Evolutionary conservation across 2,329 filamentous ascomycete species (phyloP).

Genomic region (Metarhizium humberi): DNA sequence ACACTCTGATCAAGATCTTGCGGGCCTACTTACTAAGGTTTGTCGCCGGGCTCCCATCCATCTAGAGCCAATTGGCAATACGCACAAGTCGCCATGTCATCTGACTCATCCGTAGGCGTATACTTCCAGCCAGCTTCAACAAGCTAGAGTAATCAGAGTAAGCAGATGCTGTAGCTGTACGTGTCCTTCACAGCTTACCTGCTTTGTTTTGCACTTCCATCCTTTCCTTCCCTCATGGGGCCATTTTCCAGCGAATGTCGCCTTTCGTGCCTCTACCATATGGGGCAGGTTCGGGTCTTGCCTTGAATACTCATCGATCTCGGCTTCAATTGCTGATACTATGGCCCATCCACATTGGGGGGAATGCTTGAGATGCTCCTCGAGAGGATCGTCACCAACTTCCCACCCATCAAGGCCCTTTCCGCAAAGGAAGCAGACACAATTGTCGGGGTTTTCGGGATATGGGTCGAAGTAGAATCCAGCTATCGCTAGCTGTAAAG

Average conservation of each 20-base stretch:
- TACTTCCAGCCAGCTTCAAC: slow-evolving; percentile 92
- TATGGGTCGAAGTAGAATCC: slow-evolving; percentile 85
- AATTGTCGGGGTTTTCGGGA: slow-evolving; percentile 72
- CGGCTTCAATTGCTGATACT: slow-evolving; percentile 51
- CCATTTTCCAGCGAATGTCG: slow-evolving; percentile 80
- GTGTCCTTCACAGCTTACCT: slow-evolving; percentile 42
- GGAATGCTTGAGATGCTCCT: slow-evolving; percentile 79
- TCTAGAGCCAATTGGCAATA: slow-evolving; percentile 88
- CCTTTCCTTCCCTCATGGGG: slow-evolving; percentile 81
- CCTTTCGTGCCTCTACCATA: slow-evolving; percentile 68
- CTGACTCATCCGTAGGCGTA: slow-evolving; percentile 71
- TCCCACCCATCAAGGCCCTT: slow-evolving; percentile 91
- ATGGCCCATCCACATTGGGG: slow-evolving; percentile 82
- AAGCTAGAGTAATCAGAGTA: slow-evolving; percentile 43
- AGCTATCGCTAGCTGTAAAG: slow-evolving; percentile 67
- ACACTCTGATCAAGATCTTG: too few species aligned
- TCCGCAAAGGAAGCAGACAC: slow-evolving; percentile 77
- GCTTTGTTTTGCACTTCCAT: slow-evolving; percentile 83
- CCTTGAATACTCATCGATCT: slow-evolving; percentile 51
- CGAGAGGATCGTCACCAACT: slow-evolving; percentile 68
- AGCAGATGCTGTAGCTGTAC: neutral
- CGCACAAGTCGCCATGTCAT: slow-evolving; percentile 83
- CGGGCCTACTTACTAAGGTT: slow-evolving; percentile 59
- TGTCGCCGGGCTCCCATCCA: slow-evolving; percentile 89
- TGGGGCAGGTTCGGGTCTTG: slow-evolving; percentile 65